Evolutionary conservation across 1,284 basidiomycete genomes (phyloP).

Genomic region (Hemileia vastatrix): DNA sequence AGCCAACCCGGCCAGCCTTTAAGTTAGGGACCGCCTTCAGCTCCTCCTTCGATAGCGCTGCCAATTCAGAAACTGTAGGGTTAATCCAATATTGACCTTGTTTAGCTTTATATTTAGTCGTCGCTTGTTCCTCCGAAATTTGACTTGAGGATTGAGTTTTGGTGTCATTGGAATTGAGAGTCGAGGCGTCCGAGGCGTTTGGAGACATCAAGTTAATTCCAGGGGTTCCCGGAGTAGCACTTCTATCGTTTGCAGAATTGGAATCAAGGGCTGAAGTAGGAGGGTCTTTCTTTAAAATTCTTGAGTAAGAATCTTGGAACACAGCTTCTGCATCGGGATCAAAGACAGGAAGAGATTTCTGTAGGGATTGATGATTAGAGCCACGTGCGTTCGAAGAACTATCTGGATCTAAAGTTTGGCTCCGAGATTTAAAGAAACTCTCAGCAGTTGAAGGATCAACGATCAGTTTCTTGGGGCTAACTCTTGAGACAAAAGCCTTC

Average conservation of each 20-base stretch:
- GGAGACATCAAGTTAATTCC: neutral
- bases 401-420: too few relatives aligned
- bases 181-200: neutral
- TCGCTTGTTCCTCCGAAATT: neutral
- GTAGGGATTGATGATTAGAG: too few relatives aligned
- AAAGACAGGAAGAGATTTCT: constrained; percentile 9
- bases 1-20: constrained; percentile 78
- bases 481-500: constrained; percentile 21
- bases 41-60: constrained; percentile 60
- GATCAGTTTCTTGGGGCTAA: constrained; percentile 21
- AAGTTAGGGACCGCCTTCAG: constrained; percentile 62
- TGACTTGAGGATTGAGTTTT: neutral
- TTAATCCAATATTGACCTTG: constrained; percentile 83
- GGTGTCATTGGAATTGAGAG: neutral
- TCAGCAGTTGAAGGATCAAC: constrained; percentile 19
- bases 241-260: constrained; percentile 1
- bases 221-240: neutral
- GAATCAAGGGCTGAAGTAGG: neutral
- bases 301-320: constrained; percentile 11
- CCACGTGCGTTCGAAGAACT: too few relatives aligned
- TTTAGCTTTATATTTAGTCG: constrained; percentile 42
- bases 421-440: constrained; percentile 16
- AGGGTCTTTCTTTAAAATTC: constrained; percentile 5
- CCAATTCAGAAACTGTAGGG: constrained; percentile 63
- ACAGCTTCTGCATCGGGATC: constrained; percentile 21